Evolutionary conservation across 441 rosid genomes (phyloP), one percentile per base, ranked within the genome.

Genomic region (Adansonia gregorii): DNA sequence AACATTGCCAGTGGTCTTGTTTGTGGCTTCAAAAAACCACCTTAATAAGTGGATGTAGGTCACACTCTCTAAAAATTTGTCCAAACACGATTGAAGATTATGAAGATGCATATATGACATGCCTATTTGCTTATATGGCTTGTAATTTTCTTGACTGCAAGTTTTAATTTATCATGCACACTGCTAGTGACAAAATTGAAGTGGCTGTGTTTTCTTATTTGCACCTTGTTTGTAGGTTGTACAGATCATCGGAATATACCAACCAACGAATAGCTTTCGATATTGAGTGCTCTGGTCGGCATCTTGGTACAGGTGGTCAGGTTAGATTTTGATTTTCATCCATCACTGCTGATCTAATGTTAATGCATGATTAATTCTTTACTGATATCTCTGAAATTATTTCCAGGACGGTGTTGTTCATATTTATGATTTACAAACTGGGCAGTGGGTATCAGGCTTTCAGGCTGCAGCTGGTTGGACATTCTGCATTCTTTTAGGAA

Each of bases 261-360:
- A 95, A 94, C 88, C 99, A 95, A 82, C 91, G 97, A 46, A 92
- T 95, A 79, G 84, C 81, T 71, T 95, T 95, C 84, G 99, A 95
- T 82, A 85, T 94, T 76, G 99, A 94, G 61, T 90, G 94, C 55
- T 78, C 68, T 76, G 95, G 99, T 41, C 87, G 89, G 74, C 83
- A 94, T 87, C 97, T 95, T 54, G 98, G 86, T 49, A 92, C 98
- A 0, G 99, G 99, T 68, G 99, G 99, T 76, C 91, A 95, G 99
- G 98, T 95, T 82, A 51, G 66, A 46, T 68, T 74, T 68, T 65
- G 24, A 51, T 14, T 80, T 74, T 19, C 65, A 20, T 81, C 27
- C 8, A 66, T 66, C 43, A 55, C 19, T 65, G 35, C 4, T 63
- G 70, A 63, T 60, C 7, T 17, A 14, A 4, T 43, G 64, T 61